These are phyloP conservation scores for Magnolia officinalis DNA, from an alignment of 164 flowering plant genomes.

Conservation along the genomic window DNA sequence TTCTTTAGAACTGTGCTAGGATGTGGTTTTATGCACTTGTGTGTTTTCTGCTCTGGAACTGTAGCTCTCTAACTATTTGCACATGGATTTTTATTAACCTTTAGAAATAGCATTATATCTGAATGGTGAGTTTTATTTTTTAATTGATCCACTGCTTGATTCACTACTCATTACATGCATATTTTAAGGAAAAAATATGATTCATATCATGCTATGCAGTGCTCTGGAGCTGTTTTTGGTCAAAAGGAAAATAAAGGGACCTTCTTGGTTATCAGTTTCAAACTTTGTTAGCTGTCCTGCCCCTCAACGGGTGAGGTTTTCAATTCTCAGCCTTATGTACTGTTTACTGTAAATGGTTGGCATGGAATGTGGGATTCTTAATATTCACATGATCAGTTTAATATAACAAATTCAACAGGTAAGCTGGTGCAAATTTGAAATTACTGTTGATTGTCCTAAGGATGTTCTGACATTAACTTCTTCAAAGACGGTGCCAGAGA, in stretches of 20 bases:
- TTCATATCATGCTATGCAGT: slow-evolving; percentile 40
- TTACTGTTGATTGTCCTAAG: slow-evolving; percentile 72
- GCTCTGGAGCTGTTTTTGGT: slow-evolving; percentile 87
- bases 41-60: not conserved
- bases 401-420: slow-evolving; percentile 42
- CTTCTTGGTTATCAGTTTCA: slow-evolving; percentile 86
- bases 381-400: not conserved
- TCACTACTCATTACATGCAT: not conserved
- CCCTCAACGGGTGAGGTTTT: slow-evolving; percentile 57
- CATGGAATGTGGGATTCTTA: not conserved
- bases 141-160: not conserved
- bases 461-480: slow-evolving; percentile 47
- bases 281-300: slow-evolving; percentile 53
- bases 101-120: not conserved
- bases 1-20: too few species aligned
- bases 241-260: slow-evolving; percentile 89
- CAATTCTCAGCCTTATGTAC: slow-evolving; percentile 2
- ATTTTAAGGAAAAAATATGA: slow-evolving; percentile 8
- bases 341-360: not conserved
- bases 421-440: slow-evolving; percentile 98
- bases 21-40: too few species aligned
- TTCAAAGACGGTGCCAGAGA: slow-evolving; percentile 42
- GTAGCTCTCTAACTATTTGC: not conserved
- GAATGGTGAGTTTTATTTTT: not conserved
- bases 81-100: not conserved